These are phyloP conservation scores for Hymenoscyphus fraxineus DNA, from an alignment of 2,329 filamentous ascomycete species.

Conservation along the genomic window DNA sequence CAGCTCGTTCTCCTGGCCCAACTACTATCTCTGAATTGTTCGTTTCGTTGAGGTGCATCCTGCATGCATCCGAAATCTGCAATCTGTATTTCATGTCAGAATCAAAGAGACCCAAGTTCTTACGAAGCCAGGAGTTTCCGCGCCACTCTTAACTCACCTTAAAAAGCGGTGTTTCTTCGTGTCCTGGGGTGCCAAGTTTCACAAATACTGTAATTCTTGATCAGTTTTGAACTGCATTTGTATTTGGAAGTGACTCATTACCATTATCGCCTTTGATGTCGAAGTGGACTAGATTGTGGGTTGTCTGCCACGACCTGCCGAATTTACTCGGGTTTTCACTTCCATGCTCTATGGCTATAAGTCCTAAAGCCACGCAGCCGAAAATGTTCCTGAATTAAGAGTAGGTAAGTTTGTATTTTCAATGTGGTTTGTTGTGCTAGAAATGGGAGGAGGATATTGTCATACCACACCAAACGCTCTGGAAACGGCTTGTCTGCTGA, in stretches of 20 bases:
- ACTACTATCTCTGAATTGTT: not conserved
- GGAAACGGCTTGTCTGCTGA: not conserved
- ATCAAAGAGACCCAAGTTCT: not conserved
- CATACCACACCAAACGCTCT: not conserved
- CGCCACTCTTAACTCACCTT: not conserved
- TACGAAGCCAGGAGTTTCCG: not conserved
- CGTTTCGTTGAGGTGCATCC: not conserved
- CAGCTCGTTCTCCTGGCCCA: not conserved
- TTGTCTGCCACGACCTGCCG: not conserved
- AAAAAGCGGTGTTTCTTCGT: not conserved
- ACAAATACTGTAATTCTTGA: not conserved
- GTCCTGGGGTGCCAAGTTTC: not conserved
- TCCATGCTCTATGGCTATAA: not conserved
- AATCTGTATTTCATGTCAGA: not conserved
- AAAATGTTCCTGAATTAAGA: not conserved
- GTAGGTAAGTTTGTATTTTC: not conserved
- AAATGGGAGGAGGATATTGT: not conserved
- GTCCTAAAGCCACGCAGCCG: not conserved
- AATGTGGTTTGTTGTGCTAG: not conserved
- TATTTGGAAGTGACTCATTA: not conserved
- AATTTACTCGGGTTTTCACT: not conserved
- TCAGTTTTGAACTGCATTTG: not conserved
- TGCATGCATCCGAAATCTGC: constrained; percentile 2
- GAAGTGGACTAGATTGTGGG: not conserved
- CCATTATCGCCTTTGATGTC: not conserved